These are phyloP conservation scores for Trametes punicea DNA, from an alignment of 768 basidiomycete genomes.

Conservation along the genomic window DNA sequence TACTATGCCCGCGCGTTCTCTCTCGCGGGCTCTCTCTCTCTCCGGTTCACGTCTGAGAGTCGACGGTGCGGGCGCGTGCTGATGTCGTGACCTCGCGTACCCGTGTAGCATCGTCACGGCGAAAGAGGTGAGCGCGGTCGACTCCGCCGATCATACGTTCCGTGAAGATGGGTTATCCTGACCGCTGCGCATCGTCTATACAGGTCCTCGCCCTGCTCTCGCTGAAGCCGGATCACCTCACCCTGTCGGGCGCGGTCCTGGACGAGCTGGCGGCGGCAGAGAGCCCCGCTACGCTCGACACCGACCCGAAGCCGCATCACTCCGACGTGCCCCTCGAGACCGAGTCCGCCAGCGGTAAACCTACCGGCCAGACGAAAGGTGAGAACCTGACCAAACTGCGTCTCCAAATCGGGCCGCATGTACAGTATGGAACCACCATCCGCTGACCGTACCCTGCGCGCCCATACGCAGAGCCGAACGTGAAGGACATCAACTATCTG, in stretches of 20 bases:
- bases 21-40: neutral
- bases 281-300: neutral
- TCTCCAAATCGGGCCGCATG: too few species aligned
- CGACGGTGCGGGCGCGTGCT: too few species aligned
- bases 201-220: constrained; percentile 42
- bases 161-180: neutral
- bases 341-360: neutral
- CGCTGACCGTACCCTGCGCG: neutral
- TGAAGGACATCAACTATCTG: constrained; percentile 33
- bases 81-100: too few species aligned
- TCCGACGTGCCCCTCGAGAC: constrained; percentile 1
- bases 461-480: neutral
- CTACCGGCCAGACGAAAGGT: constrained; percentile 1
- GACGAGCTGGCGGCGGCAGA: constrained; percentile 33
- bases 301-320: constrained; percentile 9
- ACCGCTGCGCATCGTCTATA: neutral
- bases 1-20: neutral
- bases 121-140: constrained; percentile 32
- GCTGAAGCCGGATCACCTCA: constrained; percentile 42
- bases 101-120: constrained; percentile 39
- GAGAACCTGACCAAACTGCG: neutral
- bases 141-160: neutral
- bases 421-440: too few species aligned
- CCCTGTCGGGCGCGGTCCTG: constrained; percentile 40
- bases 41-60: too few species aligned